These are phyloP conservation scores for Trapa incisa DNA, from an alignment of 345 rosid species.

Conservation along the genomic window DNA sequence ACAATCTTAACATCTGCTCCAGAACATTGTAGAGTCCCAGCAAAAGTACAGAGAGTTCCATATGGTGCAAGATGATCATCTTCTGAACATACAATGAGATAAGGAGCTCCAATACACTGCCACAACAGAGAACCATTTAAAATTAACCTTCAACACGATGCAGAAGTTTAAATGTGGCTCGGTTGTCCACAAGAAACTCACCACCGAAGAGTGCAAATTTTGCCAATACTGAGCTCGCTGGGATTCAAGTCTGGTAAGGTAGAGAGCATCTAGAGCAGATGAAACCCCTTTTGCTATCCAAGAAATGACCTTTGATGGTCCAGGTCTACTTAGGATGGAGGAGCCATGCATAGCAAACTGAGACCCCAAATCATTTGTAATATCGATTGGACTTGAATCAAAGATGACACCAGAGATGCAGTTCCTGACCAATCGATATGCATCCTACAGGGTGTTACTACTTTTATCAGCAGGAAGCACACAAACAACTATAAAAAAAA, in stretches of 20 bases:
- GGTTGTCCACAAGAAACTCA: conserved; percentile 25
- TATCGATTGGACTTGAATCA: conserved; percentile 83
- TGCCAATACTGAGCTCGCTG: conserved; percentile 91
- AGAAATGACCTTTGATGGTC: conserved; percentile 55
- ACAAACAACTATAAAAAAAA: not conserved
- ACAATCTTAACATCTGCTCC: conserved; percentile 80
- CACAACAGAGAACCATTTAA: conserved; percentile 5
- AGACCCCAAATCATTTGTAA: conserved; percentile 64
- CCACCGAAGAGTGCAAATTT: conserved; percentile 61
- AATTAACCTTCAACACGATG: conserved; percentile 1
- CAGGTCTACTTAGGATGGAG: conserved; percentile 56
- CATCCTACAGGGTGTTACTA: conserved; percentile 35
- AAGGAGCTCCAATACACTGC: conserved; percentile 74
- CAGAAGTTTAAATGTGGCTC: not conserved
- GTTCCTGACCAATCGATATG: conserved; percentile 48
- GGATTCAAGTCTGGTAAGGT: conserved; percentile 68
- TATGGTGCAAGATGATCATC: conserved; percentile 58
- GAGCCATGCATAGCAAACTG: conserved; percentile 55
- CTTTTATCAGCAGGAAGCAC: not conserved
- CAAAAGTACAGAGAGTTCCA: conserved; percentile 41
- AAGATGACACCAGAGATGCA: conserved; percentile 81
- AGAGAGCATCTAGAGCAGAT: conserved; percentile 69
- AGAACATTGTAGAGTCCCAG: conserved; percentile 40
- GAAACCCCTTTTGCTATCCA: conserved; percentile 72
- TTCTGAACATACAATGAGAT: conserved; percentile 73